Base-by-base conservation (phyloP, 371 early-diverging fungal species). In the Coemansia sp. region DNA sequence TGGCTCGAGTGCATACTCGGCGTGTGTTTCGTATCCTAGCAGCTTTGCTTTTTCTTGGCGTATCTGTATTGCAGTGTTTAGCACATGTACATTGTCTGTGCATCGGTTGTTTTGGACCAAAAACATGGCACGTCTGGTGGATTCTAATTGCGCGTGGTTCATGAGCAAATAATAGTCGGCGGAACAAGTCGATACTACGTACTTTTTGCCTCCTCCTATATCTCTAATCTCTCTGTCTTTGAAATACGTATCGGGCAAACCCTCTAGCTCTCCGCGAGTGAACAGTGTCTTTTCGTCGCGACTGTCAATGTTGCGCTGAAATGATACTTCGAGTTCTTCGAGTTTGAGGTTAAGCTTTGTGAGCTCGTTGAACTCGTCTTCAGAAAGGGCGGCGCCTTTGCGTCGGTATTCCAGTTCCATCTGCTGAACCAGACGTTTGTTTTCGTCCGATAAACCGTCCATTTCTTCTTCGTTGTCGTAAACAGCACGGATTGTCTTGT, bases 21-120 rank as follows among this genome's bases (percentile, higher is more conserved):
- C 88, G 76, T 92, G 90, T 45, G 77, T 84, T 58, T 80, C 69
- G 79, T 88, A 93, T 0, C 91, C 93, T 34, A 92, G 64, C 34
- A 89, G 66, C 45, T 68, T 68, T 16, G 86, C 50, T 22, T 85
- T 84, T 80, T 84, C 31, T 13, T 77, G 70, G 40, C 90, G 83
- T 50, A 89, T 66, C 37, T 68, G 68, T 18, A 86, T 29, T 14
- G 88, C 84, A 75, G 85, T 80, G 39, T 67, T 62, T 22, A 80
- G 53, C 3, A 67, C 68, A 22, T 62, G 80, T 60, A 87, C 68
- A 66, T 90, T 89, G 40, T 84, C 84, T 11, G 71, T 61, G 68
- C 86, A 89, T 40, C 84, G 79, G 37, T 80, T 81, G 11, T 81
- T 82, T 54, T 84, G 82, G 3, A 82, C 82, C 16, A 82, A 67